Percentiles rank a stretch among this genome's conserved stretches.
Conservation (phyloP, 2,329 filamentous ascomycete genomes). For the Penicillium nordicum region DNA sequence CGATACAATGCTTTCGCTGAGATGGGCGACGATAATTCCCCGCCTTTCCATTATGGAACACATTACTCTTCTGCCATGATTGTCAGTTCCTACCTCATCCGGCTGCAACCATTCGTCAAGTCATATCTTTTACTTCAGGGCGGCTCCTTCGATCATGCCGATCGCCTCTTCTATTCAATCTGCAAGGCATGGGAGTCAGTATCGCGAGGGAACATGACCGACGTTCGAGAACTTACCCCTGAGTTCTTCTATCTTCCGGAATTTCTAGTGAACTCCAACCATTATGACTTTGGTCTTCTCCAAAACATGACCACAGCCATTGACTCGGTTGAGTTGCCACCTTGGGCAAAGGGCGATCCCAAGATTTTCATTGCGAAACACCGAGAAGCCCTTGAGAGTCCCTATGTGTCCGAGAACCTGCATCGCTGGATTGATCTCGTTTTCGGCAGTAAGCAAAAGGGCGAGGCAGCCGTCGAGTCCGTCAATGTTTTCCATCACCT, state of each 20-base stretch:
- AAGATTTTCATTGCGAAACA: conserved; percentile 95
- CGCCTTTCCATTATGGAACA: conserved; percentile 94
- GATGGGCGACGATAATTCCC: conserved; percentile 71
- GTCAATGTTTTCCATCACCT: conserved; percentile 95
- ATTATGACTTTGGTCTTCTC: conserved; percentile 85
- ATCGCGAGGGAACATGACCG: conserved; percentile 83
- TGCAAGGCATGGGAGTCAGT: conserved; percentile 88
- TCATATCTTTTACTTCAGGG: conserved; percentile 92
- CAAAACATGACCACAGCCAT: conserved; percentile 78
- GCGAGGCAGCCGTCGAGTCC: conserved; percentile 84
- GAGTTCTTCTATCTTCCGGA: conserved; percentile 98
- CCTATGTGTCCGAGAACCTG: conserved; percentile 82
- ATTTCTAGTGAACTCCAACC: conserved; percentile 89
- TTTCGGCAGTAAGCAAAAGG: conserved; percentile 90
- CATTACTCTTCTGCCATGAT: conserved; percentile 99
- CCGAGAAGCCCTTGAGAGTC: conserved; percentile 90
- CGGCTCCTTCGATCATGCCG: conserved; percentile 93
- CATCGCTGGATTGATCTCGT: conserved; percentile 96
- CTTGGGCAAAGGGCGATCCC: conserved; percentile 94
- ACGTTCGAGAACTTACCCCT: conserved; percentile 90
- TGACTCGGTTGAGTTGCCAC: conserved; percentile 82
- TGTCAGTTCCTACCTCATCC: conserved; percentile 91
- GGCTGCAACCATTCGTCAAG: conserved; percentile 91
- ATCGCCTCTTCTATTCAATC: conserved; percentile 91
- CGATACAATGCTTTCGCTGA: conserved; percentile 85